Evolutionary conservation across 768 basidiomycete species (phyloP).

Genomic region (Mycena crocata): DNA sequence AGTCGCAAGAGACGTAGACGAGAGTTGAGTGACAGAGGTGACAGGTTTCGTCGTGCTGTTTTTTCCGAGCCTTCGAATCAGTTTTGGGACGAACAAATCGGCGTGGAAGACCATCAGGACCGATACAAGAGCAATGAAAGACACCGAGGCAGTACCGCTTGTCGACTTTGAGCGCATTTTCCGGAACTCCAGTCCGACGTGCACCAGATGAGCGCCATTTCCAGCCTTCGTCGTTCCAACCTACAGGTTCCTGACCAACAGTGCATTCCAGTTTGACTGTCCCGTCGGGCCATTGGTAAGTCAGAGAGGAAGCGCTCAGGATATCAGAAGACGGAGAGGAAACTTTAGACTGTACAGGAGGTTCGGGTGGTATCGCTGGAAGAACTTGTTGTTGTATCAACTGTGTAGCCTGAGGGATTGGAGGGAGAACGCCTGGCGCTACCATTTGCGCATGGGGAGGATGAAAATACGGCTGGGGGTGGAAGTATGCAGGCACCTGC

Average conservation of each 20-base stretch:
- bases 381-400: too few relatives aligned
- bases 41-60: not conserved
- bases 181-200: not conserved
- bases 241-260: not conserved
- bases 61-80: not conserved
- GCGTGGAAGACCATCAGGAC: not conserved
- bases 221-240: conserved; percentile 3
- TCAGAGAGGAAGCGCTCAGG: too few relatives aligned
- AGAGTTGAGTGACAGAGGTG: conserved; percentile 1
- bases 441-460: too few relatives aligned
- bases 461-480: not conserved
- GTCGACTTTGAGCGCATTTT: not conserved
- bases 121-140: not conserved
- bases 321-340: too few relatives aligned
- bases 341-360: too few relatives aligned
- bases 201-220: conserved; percentile 3
- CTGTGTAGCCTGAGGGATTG: too few relatives aligned
- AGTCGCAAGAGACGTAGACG: not conserved
- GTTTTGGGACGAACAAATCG: conserved; percentile 6
- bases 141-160: conserved; percentile 9
- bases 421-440: too few relatives aligned
- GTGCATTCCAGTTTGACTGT: conserved; percentile 11
- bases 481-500: not conserved
- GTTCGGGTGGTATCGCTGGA: too few relatives aligned
- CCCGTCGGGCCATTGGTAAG: conserved; percentile 3